These are phyloP conservation scores for Penicillium janthinellum DNA, from an alignment of 2,329 filamentous ascomycete species.

Conservation along the genomic window DNA sequence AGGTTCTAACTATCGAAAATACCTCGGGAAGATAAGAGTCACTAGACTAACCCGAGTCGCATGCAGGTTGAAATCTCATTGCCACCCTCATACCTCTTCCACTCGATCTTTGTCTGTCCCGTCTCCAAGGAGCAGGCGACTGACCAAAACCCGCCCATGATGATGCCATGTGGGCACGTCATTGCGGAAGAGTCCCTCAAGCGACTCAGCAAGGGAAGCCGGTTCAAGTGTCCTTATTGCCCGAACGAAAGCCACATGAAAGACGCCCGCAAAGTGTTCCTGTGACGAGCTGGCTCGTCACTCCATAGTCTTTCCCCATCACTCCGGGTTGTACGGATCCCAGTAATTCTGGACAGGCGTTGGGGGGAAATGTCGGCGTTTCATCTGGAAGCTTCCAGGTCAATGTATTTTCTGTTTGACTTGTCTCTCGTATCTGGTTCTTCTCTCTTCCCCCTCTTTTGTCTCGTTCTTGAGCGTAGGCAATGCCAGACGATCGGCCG, in stretches of 20 bases:
- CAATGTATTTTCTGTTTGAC: neutral
- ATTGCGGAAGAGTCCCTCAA: slow-evolving; percentile 82
- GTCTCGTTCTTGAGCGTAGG: neutral
- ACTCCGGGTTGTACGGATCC: neutral
- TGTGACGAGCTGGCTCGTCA: slow-evolving; percentile 49
- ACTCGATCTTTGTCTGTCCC: slow-evolving; percentile 96
- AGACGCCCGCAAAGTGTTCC: slow-evolving; percentile 73
- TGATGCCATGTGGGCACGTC: slow-evolving; percentile 94
- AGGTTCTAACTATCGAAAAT: slow-evolving; percentile 40
- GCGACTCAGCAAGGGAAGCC: slow-evolving; percentile 72
- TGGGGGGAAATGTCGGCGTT: neutral
- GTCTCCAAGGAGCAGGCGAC: slow-evolving; percentile 97
- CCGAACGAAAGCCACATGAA: slow-evolving; percentile 77
- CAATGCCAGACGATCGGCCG: neutral
- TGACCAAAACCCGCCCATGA: slow-evolving; percentile 90
- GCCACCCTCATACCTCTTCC: slow-evolving; percentile 71
- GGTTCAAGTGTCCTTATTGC: slow-evolving; percentile 97
- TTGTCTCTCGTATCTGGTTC: neutral
- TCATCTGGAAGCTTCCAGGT: neutral
- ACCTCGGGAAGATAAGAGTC: slow-evolving; percentile 55
- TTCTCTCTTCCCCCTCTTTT: neutral
- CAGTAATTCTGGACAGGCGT: neutral
- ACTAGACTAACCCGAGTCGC: slow-evolving; percentile 4
- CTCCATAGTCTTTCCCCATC: neutral
- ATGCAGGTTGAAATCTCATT: slow-evolving; percentile 64